Base-by-base conservation (phyloP, 2,329 filamentous ascomycete species). In the Cladosporium oxysporum region DNA sequence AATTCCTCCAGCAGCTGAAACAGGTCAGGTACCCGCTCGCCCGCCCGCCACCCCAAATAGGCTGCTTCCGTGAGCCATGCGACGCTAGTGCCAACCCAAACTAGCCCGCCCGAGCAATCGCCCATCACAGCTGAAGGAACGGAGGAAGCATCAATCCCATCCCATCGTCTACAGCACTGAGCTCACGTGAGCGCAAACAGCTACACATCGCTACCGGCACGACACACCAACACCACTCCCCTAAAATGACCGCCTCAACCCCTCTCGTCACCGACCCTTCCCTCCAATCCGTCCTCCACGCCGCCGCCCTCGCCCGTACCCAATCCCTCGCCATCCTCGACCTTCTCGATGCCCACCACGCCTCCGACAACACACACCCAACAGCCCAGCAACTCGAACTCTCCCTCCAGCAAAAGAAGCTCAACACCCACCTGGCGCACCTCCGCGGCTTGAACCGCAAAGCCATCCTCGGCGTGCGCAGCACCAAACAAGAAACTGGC, bases 401-500 rank as follows among this genome's bases (percentile, higher is more conserved):
- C 33, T 89, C 89, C 8, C 90, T 88, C 74, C 88, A 91, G 75
- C 92, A 96, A 77, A 96, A 95, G 76, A 82, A 88, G 1, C 86
- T 98, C 3, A 87, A 90, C 71, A 89, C 92, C 64, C 89, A 92
- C 72, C 85, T 97, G 11, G 88, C 91, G 0, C 90, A 91, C 70
- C 84, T 97, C 21, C 91, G 94, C 64, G 91, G 91, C 14, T 83
- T 95, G 31, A 94, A 97, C 76, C 89, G 95, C 31, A 86, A 90
- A 69, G 92, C 93, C 11, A 88, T 93, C 70, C 85, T 97, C 72
- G 85, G 88, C 33, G 91, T 93, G 33, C 88, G 95, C 70, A 88
- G 92, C 71, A 97, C 93, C 16, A 98, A 98, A 78, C 84, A 90
- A 62, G 83, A 88, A 71, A 98, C 95, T 0, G 90, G 92, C 33